Percentiles rank a stretch among this genome's conserved stretches.
phyloP scores from a whole-genome alignment of 75 land plant species.

The Chamaecyparis obtusa region DNA sequence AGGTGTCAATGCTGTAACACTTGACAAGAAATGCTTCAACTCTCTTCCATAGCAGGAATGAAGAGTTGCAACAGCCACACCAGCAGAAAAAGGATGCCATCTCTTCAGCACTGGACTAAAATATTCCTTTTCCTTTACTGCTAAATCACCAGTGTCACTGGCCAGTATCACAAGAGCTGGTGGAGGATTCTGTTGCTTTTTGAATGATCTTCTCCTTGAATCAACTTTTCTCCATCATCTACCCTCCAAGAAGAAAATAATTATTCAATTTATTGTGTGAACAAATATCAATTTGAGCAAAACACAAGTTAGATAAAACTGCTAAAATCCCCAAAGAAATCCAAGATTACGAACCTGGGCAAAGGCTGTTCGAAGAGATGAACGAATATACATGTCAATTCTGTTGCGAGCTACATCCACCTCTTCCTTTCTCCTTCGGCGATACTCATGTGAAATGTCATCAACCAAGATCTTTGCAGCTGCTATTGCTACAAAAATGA shows the following conservation, averaged over 20 bases:
- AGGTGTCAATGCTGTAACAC: slow-evolving; percentile 61
- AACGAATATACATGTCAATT: slow-evolving; percentile 83
- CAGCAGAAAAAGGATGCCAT: slow-evolving; percentile 91
- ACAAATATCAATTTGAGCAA: background rate
- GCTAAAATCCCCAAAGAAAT: background rate
- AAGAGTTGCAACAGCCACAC: slow-evolving; percentile 93
- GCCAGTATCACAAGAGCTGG: slow-evolving; percentile 80
- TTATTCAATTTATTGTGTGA: background rate
- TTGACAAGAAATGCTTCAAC: slow-evolving; percentile 73
- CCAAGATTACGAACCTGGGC: slow-evolving; percentile 67
- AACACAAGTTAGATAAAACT: background rate
- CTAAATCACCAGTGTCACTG: slow-evolving; percentile 68
- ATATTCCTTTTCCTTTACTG: slow-evolving; percentile 57
- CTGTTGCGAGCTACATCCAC: slow-evolving; percentile 74
- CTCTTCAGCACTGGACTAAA: slow-evolving; percentile 84
- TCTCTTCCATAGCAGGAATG: slow-evolving; percentile 94
- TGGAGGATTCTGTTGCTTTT: slow-evolving; percentile 44
- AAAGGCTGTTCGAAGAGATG: slow-evolving; percentile 85
- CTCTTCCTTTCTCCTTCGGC: slow-evolving; percentile 66
- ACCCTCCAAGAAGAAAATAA: slow-evolving; percentile 7
- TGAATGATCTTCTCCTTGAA: slow-evolving; percentile 72
- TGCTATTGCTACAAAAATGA: slow-evolving; percentile 71
- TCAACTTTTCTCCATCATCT: slow-evolving; percentile 93
- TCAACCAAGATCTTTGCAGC: slow-evolving; percentile 78
- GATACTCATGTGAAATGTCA: slow-evolving; percentile 77